Evolutionary conservation across 495 filamentous ascomycete genomes (phyloP).

Genomic region (Talaromyces trachyspermus): DNA sequence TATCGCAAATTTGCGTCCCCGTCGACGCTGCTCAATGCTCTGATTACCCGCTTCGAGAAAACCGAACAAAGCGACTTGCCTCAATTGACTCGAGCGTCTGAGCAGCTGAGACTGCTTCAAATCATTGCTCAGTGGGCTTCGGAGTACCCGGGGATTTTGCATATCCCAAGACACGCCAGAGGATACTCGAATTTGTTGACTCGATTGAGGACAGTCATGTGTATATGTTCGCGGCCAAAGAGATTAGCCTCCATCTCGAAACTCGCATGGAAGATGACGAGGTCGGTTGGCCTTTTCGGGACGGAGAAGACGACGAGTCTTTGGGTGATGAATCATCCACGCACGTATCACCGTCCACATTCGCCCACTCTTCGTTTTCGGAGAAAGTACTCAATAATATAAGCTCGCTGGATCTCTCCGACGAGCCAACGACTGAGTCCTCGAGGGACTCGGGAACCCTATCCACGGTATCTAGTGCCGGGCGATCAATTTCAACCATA

Average conservation of each 20-base stretch:
- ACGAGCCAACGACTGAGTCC: constrained; percentile 30
- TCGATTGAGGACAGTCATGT: constrained; percentile 61
- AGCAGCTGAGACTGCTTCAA: constrained; percentile 76
- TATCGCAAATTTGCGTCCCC: constrained; percentile 92
- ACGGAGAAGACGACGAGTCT: constrained; percentile 45
- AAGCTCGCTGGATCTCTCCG: constrained; percentile 37
- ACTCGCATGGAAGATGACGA: constrained; percentile 70
- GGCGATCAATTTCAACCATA: constrained; percentile 30
- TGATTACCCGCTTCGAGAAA: constrained; percentile 66
- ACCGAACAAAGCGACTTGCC: constrained; percentile 53
- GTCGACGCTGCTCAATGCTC: constrained; percentile 60
- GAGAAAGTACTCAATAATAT: constrained; percentile 36
- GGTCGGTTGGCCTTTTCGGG: constrained; percentile 64
- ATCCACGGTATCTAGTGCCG: constrained; percentile 33
- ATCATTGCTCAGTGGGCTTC: constrained; percentile 84
- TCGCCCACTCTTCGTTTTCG: constrained; percentile 18
- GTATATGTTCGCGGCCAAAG: constrained; percentile 74
- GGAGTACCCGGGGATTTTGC: constrained; percentile 90
- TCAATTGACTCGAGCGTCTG: constrained; percentile 59
- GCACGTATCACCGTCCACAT: constrained; percentile 33
- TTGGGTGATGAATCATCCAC: constrained; percentile 30
- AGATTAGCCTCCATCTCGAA: constrained; percentile 64
- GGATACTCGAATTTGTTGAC: constrained; percentile 62
- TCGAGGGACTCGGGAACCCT: constrained; percentile 35
- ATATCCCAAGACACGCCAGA: constrained; percentile 62